Base-by-base conservation (phyloP, 2,329 filamentous ascomycete species). In the Hypomyces rosellus region DNA sequence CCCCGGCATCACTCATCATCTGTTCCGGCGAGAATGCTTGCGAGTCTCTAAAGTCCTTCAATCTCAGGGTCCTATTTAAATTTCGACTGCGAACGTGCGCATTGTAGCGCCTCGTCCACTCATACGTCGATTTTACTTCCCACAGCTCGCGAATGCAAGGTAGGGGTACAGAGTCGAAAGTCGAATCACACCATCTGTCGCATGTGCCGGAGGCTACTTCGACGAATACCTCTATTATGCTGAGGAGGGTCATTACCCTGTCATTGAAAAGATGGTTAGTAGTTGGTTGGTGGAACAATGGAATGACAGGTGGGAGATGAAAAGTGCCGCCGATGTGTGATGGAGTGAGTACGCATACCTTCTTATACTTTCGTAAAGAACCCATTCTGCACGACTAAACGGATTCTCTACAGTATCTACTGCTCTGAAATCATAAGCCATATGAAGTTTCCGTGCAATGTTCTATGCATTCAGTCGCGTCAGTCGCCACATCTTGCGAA, bases 101-200 rank as follows among this genome's bases (percentile, higher is more conserved):
- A 14, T 22, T 38, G 18, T 54, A 48, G 1, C 49, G 44, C 34
- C 20, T 51, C 7, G 41, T 45, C 52, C 52, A 54, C 25, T 52
- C 49, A 30, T 44, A 48, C 13, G 52, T 52, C 8, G 52, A 54
- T 13, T 42, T 39, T 4, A 52, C 45, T 34, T 54, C 52, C 55
- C 55, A 57, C 14, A 57, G 48, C 14, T 54, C 55, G 30, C 55
- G 62, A 18, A 59, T 55, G 34, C 54, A 55, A 8, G 54, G 55
- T 14, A 57, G 54, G 5, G 48, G 53, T 2, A 51, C 16, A 14
- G 14, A n/a, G 38, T 20, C 12, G 18, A 51, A 52, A 37, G 13
- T 30, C 20, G 48, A 46, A 25, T 41, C 41, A 33, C 53, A 49
- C 5, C 34, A 33, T 34, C 37, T 41, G 5, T 56, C 34, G 25